phyloP scores from a whole-genome alignment of 495 filamentous ascomycete species.

The Penicillium odoratum region DNA sequence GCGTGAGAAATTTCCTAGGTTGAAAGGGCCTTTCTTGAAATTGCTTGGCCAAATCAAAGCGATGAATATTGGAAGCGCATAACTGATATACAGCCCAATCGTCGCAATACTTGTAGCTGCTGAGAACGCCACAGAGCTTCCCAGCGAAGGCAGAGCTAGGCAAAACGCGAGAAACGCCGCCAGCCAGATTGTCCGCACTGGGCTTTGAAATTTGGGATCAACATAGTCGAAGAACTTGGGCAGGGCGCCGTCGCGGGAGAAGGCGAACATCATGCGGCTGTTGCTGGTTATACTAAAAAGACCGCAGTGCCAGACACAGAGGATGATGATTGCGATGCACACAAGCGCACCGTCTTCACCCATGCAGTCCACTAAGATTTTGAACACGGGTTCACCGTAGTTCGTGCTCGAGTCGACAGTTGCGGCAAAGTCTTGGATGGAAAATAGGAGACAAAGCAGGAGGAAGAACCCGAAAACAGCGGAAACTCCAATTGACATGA shows the following conservation, averaged over 20 bases:
- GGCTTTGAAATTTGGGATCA: neutral
- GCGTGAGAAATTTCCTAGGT: neutral
- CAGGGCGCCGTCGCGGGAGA: neutral
- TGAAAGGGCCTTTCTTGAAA: neutral
- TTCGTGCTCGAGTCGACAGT: neutral
- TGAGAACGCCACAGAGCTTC: neutral
- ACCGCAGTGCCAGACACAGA: conserved; percentile 1
- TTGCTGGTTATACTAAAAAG: neutral
- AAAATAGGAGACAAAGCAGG: neutral
- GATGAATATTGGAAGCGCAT: neutral
- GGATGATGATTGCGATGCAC: conserved; percentile 1
- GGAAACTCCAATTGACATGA: neutral
- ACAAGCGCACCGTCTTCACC: conserved; percentile 1
- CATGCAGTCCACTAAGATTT: neutral
- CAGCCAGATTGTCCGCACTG: neutral
- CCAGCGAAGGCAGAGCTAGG: neutral
- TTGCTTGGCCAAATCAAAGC: neutral
- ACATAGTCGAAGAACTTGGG: neutral
- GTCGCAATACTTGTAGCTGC: neutral
- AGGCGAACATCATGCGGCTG: conserved; percentile 1
- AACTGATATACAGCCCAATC: neutral
- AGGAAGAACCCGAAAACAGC: neutral
- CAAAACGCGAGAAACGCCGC: neutral
- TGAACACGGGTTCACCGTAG: neutral
- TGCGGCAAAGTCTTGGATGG: neutral